phyloP scores from a whole-genome alignment of 495 filamentous ascomycete genomes.

The Sphaerosporella brunnea region DNA sequence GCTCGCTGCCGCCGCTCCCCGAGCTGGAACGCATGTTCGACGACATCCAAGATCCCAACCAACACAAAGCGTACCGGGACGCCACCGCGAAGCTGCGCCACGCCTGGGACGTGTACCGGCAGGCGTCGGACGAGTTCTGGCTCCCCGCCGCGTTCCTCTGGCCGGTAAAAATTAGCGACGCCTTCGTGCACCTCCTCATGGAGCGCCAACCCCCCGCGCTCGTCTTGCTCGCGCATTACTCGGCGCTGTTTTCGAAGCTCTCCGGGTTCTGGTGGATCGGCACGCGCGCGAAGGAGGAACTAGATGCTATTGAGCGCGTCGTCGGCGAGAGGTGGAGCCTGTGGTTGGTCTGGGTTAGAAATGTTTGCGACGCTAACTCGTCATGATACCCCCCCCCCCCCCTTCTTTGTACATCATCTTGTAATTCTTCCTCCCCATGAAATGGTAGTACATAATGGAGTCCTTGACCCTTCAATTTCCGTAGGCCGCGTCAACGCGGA shows the following conservation, averaged over 20 bases:
- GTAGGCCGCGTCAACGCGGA: too few relatives aligned
- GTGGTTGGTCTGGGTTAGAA: constrained; percentile 32
- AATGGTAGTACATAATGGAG: too few relatives aligned
- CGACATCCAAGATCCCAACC: not conserved
- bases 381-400: too few relatives aligned
- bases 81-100: not conserved
- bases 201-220: not conserved
- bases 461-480: too few relatives aligned
- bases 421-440: too few relatives aligned
- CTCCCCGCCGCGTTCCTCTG: constrained; percentile 1
- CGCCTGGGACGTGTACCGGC: not conserved
- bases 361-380: too few relatives aligned
- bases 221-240: constrained; percentile 3
- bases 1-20: not conserved
- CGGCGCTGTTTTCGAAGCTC: not conserved
- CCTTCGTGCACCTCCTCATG: not conserved
- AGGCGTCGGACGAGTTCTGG: constrained; percentile 2
- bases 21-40: not conserved
- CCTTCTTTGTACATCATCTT: too few relatives aligned
- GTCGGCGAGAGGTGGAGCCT: constrained; percentile 24
- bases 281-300: constrained; percentile 8
- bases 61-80: not conserved
- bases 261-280: constrained; percentile 9
- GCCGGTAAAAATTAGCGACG: not conserved
- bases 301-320: constrained; percentile 8